A percentile compares a stretch with the other conserved stretches of the same genome.
phyloP scores from a whole-genome alignment of 225 moss, liverwort and hornwort genomes.

The Physcomitrellopsis africana region DNA sequence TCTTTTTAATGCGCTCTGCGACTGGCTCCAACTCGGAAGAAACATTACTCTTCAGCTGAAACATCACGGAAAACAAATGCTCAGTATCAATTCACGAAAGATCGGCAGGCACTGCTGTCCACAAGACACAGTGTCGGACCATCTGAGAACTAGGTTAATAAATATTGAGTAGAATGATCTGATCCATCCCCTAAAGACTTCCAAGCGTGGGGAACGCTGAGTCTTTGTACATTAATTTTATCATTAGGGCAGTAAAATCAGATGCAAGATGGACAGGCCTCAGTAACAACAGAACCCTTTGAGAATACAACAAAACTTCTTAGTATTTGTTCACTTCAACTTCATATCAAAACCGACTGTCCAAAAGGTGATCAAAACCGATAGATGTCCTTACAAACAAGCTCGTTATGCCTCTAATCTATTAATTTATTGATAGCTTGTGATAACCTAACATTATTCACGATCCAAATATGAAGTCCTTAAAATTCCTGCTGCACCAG shows the following conservation, averaged over 20 bases:
- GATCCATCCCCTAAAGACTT: neutral
- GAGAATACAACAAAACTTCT: too few relatives aligned
- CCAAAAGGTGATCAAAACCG: too few relatives aligned
- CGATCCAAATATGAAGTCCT: neutral
- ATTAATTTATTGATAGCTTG: neutral
- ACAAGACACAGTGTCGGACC: conserved; percentile 6
- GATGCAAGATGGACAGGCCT: neutral
- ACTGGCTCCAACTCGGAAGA: conserved; percentile 36
- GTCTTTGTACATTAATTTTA: neutral
- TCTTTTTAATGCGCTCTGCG: conserved; percentile 44
- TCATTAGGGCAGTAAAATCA: neutral
- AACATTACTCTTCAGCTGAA: conserved; percentile 52
- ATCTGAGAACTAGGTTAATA: conserved; percentile 11
- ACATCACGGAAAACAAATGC: conserved; percentile 24
- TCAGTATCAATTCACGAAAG: conserved; percentile 20
- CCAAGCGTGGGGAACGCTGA: neutral
- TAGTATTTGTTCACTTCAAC: too few relatives aligned
- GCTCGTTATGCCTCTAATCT: neutral
- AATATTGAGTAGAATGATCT: neutral
- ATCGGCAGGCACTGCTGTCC: conserved; percentile 13
- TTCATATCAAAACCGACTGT: too few relatives aligned
- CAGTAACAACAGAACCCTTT: neutral
- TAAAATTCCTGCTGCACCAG: neutral
- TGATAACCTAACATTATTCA: neutral
- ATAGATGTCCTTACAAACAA: neutral